Base-by-base conservation (phyloP, 2,329 filamentous ascomycete species). In the Fusarium cicatricum region DNA sequence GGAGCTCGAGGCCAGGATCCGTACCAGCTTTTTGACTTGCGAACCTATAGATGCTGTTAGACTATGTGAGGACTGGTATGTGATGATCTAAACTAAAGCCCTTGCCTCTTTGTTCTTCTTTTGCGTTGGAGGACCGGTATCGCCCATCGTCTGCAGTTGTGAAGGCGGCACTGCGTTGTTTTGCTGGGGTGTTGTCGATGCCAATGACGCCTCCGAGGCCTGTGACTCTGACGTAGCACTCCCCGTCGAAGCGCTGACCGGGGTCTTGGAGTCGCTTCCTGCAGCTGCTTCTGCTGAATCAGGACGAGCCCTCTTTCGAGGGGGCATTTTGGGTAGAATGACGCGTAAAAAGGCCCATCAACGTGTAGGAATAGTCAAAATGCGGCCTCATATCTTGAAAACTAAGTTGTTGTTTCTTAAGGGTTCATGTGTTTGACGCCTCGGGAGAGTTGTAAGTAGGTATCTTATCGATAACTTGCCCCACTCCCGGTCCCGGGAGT, bases 1-100 rank as follows among this genome's bases (percentile, higher is more conserved):
- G 80, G 75, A 29, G 73, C 70, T 56, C 82, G 77, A 15, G 84
- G 82, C 83, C 83, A 87, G 15, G 85, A 84, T 47, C 84, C 83
- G 70, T 88, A 88, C 85, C 85, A 88, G 70, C 84, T 87, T 41
- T 77, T 77, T 9, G 79, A 73, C 67, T 85, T 85, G 55, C 77
- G 79, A 32, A 80, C 72, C 82, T 85, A 64, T 29, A 41, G 16
- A 14, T 41, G 17, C 23, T 47, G 45, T 64, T 49, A 64, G 44
- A 31, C 11, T 17, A 33, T 17, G 17, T 7, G 17, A 14, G 31
- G 45, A 11, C n/a, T 15, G 21, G 15, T 12, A 32, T 16, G 23
- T 26, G 23, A 34, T 15, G 19, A 36, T 11, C 14, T 4, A 16
- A 36, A 38, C 5, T 15, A 11, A 11, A 23, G 31, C 2, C 21